phyloP scores from a whole-genome alignment of 257 asterid species.

The Ilex aquifolium region DNA sequence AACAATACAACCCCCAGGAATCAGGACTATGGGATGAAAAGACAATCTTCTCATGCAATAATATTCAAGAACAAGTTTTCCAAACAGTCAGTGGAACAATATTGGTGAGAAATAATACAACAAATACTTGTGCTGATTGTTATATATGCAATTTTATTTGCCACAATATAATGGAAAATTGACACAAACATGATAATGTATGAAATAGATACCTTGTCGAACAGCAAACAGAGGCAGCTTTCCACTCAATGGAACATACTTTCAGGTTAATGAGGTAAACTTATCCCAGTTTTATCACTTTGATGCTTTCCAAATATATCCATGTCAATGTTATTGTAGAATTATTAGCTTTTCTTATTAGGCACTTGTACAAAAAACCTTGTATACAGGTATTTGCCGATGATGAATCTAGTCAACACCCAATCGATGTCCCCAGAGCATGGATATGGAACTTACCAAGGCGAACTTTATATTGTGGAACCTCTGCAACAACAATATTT shows the following conservation, averaged over 20 bases:
- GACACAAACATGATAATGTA: background rate
- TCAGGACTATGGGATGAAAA: slow-evolving; percentile 6
- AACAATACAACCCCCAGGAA: background rate
- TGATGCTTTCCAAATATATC: no score
- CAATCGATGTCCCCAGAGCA: slow-evolving; percentile 34
- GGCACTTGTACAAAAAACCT: no score
- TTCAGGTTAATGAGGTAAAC: slow-evolving; percentile 68
- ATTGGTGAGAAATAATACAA: slow-evolving; percentile 31
- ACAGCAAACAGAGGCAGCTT: slow-evolving; percentile 58
- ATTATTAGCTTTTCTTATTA: no score
- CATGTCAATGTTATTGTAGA: no score
- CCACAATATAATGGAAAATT: background rate
- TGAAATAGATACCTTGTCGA: slow-evolving; percentile 52
- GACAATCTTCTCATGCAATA: slow-evolving; percentile 8
- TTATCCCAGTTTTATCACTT: background rate
- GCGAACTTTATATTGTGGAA: slow-evolving; percentile 42
- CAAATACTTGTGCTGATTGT: background rate
- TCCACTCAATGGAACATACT: slow-evolving; percentile 78
- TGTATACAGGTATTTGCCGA: slow-evolving; percentile 60
- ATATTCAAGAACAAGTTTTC: slow-evolving; percentile 1
- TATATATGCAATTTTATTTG: no score
- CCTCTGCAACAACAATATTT: slow-evolving; percentile 32
- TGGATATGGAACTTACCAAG: slow-evolving; percentile 27
- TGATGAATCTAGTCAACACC: slow-evolving; percentile 37
- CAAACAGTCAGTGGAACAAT: slow-evolving; percentile 37